These are phyloP conservation scores for Bertia moriformis DNA, from an alignment of 2,329 filamentous ascomycete species.

Conservation along the genomic window DNA sequence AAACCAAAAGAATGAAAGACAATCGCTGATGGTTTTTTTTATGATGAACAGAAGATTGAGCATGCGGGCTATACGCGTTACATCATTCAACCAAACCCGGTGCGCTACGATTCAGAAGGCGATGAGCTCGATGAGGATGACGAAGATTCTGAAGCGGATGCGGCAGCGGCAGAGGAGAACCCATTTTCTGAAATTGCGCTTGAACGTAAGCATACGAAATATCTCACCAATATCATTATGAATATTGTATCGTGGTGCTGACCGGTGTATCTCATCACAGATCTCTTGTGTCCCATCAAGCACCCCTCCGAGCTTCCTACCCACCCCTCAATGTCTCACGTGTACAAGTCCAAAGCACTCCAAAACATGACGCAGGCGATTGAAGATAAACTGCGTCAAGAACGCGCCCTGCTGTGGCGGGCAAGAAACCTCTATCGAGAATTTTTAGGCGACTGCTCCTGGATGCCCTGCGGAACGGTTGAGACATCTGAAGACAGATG, in stretches of 20 bases:
- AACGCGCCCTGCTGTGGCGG: constrained; percentile 36
- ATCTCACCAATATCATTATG: too few relatives aligned
- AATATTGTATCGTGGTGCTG: not conserved
- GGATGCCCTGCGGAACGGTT: constrained; percentile 37
- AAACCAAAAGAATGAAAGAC: not conserved
- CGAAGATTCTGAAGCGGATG: constrained; percentile 40
- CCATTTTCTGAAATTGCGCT: constrained; percentile 41
- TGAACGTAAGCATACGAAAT: constrained; percentile 27
- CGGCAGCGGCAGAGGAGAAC: constrained; percentile 41
- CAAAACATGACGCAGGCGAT: constrained; percentile 39
- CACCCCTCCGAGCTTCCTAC: constrained; percentile 42
- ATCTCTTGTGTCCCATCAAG: constrained; percentile 43
- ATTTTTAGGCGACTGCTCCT: constrained; percentile 43
- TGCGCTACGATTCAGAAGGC: constrained; percentile 47
- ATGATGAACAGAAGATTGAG: constrained; percentile 32
- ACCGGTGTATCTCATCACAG: constrained; percentile 18
- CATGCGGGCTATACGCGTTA: constrained; percentile 47
- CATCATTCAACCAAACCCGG: constrained; percentile 42
- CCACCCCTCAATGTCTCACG: constrained; percentile 41
- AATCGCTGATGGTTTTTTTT: not conserved
- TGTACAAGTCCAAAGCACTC: constrained; percentile 43
- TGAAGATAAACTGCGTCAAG: constrained; percentile 39
- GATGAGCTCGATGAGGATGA: constrained; percentile 43
- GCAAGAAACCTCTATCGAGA: constrained; percentile 41
- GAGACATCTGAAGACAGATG: constrained; percentile 31